phyloP scores from a whole-genome alignment of 306 rosid species.

The Fragaria iinumae region DNA sequence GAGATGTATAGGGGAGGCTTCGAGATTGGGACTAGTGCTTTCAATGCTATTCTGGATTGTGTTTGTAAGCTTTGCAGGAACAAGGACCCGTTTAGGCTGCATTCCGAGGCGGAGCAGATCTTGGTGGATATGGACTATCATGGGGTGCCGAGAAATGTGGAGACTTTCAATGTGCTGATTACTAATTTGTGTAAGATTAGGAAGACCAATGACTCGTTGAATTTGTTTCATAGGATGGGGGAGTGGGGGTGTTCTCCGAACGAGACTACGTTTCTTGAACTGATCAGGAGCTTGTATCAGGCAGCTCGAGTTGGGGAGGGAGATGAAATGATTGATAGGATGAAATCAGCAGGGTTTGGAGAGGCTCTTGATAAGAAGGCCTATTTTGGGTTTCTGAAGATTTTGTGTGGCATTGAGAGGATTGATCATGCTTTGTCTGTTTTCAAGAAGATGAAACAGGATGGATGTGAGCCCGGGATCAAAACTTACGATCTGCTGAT shows the following conservation, averaged over 20 bases:
- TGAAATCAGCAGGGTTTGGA: conserved; percentile 67
- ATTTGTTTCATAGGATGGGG: conserved; percentile 54
- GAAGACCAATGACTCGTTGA: conserved; percentile 59
- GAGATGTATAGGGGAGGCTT: conserved; percentile 91
- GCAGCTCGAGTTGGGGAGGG: conserved; percentile 87
- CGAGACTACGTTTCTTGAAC: conserved; percentile 47
- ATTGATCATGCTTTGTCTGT: conserved; percentile 75
- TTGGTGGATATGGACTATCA: conserved; percentile 61
- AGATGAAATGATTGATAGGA: conserved; percentile 84
- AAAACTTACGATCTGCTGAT: conserved; percentile 63
- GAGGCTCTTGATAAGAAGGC: conserved; percentile 58
- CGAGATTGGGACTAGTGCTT: conserved; percentile 58
- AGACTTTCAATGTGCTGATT: conserved; percentile 77
- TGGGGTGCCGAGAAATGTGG: conserved; percentile 81
- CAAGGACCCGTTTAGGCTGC: conserved; percentile 67
- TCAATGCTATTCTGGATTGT: conserved; percentile 71
- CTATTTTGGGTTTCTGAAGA: conserved; percentile 59
- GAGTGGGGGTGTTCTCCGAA: conserved; percentile 57
- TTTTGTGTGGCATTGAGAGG: conserved; percentile 90
- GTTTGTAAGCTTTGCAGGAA: conserved; percentile 63
- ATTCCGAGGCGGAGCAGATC: conserved; percentile 58
- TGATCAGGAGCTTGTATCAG: conserved; percentile 75
- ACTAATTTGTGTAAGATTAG: conserved; percentile 77
- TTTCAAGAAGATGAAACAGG: conserved; percentile 73
- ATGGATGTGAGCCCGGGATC: conserved; percentile 71